Percentiles rank a stretch among this genome's conserved stretches.
phyloP scores from a whole-genome alignment of 116 monocot species.

The Phalaenopsis hybrid region DNA sequence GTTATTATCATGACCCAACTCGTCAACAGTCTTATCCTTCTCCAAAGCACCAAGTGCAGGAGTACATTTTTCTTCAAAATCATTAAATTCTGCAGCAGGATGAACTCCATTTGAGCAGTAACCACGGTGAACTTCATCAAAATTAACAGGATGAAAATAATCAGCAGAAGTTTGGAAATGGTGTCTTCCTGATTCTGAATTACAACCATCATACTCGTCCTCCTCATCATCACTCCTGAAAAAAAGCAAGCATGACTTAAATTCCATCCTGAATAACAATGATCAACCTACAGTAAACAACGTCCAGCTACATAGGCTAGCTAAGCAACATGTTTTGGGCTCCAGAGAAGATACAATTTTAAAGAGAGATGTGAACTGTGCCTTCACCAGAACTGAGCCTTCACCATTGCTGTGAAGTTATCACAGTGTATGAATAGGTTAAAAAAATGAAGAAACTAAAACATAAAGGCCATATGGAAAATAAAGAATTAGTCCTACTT shows the following conservation, averaged over 20 bases:
- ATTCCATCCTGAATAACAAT: not conserved
- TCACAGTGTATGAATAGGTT: not conserved
- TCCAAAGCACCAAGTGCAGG: constrained; percentile 7
- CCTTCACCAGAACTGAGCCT: not conserved
- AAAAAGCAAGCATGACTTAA: constrained; percentile 1
- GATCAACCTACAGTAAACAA: not conserved
- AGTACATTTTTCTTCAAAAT: constrained; percentile 22
- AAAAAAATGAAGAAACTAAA: not conserved
- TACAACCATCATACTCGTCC: constrained; percentile 22
- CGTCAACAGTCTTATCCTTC: constrained; percentile 32
- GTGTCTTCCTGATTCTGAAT: constrained; percentile 32
- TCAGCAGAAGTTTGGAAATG: constrained; percentile 28
- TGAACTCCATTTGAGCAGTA: constrained; percentile 21
- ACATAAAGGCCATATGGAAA: not conserved
- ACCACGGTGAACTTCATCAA: constrained; percentile 27
- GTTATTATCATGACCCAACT: constrained; percentile 24
- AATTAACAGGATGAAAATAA: constrained; percentile 43
- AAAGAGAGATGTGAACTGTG: not conserved
- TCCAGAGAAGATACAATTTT: not conserved
- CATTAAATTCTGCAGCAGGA: constrained; percentile 19
- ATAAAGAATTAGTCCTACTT: not conserved
- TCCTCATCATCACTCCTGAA: constrained; percentile 73
- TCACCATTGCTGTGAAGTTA: not conserved
- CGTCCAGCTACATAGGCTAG: not conserved
- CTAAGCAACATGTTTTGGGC: not conserved